Base-by-base conservation (phyloP, 805 yeast species). In the Wickerhamiella sergipiensis region DNA sequence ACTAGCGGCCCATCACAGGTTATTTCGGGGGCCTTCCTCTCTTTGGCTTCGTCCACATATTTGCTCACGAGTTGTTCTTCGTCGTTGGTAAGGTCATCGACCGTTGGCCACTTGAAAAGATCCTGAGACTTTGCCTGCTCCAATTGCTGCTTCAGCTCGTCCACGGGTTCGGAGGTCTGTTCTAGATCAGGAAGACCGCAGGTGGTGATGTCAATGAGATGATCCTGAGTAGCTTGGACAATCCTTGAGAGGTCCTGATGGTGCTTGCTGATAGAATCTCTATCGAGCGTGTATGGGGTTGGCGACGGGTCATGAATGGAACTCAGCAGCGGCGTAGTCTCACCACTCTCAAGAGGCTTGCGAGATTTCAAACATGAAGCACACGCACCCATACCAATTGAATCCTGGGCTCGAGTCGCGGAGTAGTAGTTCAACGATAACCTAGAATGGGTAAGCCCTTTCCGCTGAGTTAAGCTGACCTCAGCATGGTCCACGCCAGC, bases 181-280 rank as follows among this genome's bases (percentile, higher is more conserved):
- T 46, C 36, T 19, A 22, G 15, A 19, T 55, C 59, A 26, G 54
- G 45, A 26, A 44, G 44, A 13, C 46, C 45, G 22, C 56, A 22
- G n/a, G 53, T 29, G 8, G 57, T 46, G 13, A 57, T 44, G 22
- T 58, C 59, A 15, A 58, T 52, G 45, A 58, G 51, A 40, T 43
- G 52, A 10, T 58, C 56, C 24, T 53, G 57, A 18, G 61, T 54
- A 13, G 45, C 38, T 21, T 57, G 56, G 23, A 58, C 60, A 29
- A 57, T 50, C 17, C 47, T 46, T 19, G 43, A 44, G 17, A 58
- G 47, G 26, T 50, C 57, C 46, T 55, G 54, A 21, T 49, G 56
- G 19, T 49, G 56, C 48, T 50, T 18, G 43, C 47, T 13, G 47
- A 52, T 13, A 18, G 45, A 31, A 47, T 36, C n/a, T n/a, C n/a